Evolutionary conservation across 345 rosid species (phyloP), one percentile per base, ranked within the genome.

Genomic region (Turritis glabra): DNA sequence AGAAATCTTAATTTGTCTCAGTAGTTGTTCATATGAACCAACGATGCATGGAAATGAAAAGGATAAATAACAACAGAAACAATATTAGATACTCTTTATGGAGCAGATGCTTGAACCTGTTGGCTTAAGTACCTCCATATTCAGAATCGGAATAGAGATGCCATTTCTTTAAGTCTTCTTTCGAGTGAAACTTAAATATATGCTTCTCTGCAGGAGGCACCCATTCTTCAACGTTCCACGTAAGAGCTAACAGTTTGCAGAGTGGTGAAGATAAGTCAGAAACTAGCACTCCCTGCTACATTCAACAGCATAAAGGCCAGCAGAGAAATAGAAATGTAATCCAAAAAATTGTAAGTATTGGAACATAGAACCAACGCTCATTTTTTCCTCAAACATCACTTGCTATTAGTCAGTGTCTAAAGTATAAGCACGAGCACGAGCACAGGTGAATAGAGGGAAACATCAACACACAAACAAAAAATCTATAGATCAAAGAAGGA

Each of bases 121-220:
- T 61, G 37, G 17, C 7, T 18, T 53, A 73, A 43, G 41, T 85
- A 95, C 99, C 99, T 83, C 99, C 99, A 77, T 80, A 95, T 78
- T 92, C 96, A 57, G 97, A 86, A 83, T 92, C 99, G 0, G 99
- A 92, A 83, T 89, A 92, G 7, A 95, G 85, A 83, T 95, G 97
- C 99, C 99, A 95, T 75, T 81, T 87, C 61, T 87, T 92, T 12
- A 95, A 79, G 81, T 95, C 97, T 54, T 91, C 92, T 82, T 78
- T 92, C 0, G 97, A 83, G 73, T 79, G 79, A 82, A 95, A 95
- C 79, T 81, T 85, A 77, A 86, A 95, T 29, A 95, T 83, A 65
- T 69, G 55, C 80, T 47, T 95, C 81, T 95, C 99, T 25, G 72
- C 48, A 21, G 99, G 97, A 25, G 97, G 99, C 62, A 95, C 79